A percentile compares a stretch with the other conserved stretches of the same genome.
Conservation (phyloP, 805 yeast genomes). For the Saturnispora besseyi region DNA sequence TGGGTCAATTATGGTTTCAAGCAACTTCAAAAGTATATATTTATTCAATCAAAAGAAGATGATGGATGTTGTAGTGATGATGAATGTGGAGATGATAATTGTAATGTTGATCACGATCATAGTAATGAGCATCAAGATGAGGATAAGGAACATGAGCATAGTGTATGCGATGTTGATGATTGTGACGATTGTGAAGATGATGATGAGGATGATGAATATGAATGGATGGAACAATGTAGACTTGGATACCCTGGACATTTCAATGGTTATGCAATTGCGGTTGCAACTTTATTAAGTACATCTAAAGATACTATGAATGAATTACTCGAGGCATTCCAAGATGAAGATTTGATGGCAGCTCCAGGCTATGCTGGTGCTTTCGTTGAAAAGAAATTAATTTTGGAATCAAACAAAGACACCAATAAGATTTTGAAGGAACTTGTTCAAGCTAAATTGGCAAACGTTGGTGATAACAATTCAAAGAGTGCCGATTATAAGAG, state of each 20-base stretch:
- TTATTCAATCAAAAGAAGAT: conserved; percentile 10
- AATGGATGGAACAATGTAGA: conserved; percentile 23
- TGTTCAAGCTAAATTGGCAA: conserved; percentile 13
- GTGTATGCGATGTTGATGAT: not conserved
- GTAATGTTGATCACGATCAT: not conserved
- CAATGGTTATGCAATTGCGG: conserved; percentile 36
- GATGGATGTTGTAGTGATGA: conserved; percentile 5
- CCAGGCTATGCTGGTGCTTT: conserved; percentile 7
- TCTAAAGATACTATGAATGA: conserved; percentile 20
- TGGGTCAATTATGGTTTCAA: conserved; percentile 21
- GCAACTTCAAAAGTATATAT: conserved; percentile 10
- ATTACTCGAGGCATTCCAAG: conserved; percentile 13
- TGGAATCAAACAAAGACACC: conserved; percentile 9
- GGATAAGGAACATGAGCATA: conserved; percentile 12
- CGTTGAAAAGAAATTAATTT: conserved; percentile 9
- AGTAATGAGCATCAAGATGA: conserved; percentile 12
- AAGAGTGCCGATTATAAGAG: conserved; percentile 11
- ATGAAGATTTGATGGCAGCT: conserved; percentile 10
- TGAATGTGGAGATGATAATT: conserved; percentile 5
- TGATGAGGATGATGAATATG: conserved; percentile 27
- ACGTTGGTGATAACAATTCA: conserved; percentile 5
- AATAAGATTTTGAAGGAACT: conserved; percentile 13
- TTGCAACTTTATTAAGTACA: conserved; percentile 29
- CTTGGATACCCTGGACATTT: conserved; percentile 42
- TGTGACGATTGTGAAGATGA: conserved; percentile 19